Conservation (phyloP, 768 basidiomycete species). For the Kwoniella sp. region DNA sequence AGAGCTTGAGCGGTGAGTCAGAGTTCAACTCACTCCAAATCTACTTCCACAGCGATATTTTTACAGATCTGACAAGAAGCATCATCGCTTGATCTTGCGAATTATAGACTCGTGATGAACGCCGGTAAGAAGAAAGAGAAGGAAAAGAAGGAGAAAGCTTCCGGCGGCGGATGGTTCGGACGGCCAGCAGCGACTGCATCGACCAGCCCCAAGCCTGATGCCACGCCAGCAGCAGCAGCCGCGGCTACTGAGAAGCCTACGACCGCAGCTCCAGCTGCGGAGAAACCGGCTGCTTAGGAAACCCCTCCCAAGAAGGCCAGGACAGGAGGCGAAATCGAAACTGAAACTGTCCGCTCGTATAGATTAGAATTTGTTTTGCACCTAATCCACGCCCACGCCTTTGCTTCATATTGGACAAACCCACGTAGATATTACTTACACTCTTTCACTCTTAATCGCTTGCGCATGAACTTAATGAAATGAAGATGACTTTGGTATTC, state of each 20-base stretch:
- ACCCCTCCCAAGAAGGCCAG: no score
- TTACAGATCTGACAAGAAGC: background rate
- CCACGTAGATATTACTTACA: no score
- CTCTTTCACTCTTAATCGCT: no score
- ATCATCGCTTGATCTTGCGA: background rate
- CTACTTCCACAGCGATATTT: background rate
- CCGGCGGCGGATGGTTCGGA: conserved; percentile 34
- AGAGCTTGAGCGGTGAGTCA: conserved; percentile 80
- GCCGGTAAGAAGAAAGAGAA: conserved; percentile 56
- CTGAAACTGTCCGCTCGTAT: no score
- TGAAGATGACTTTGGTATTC: no score
- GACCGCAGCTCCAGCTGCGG: background rate
- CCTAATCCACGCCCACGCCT: no score
- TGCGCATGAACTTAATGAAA: no score
- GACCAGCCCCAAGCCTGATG: conserved; percentile 16
- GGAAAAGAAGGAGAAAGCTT: conserved; percentile 40
- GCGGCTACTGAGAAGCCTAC: background rate
- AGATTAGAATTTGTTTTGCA: no score
- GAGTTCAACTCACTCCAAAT: background rate
- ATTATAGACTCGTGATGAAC: conserved; percentile 49
- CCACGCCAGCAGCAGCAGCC: background rate
- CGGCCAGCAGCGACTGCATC: conserved; percentile 1
- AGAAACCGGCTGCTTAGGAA: conserved; percentile 1
- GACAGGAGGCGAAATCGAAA: no score
- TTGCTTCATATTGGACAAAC: no score